Conservation (phyloP, 257 asterid genomes). For the Gentiana dahurica region DNA sequence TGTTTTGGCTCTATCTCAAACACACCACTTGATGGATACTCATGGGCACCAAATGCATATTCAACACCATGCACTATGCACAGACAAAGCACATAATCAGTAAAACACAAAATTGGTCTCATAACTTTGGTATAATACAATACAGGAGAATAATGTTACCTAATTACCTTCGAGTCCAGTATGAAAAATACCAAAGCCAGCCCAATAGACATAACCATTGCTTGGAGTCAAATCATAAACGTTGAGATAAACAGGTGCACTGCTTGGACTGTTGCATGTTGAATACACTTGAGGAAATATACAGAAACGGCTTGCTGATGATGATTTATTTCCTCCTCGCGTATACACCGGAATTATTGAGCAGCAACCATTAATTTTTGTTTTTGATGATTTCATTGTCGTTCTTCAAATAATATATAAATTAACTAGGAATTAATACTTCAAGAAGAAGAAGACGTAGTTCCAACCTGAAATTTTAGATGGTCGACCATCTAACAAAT, state of each 20-base stretch:
- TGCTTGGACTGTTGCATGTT: constrained; percentile 26
- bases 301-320: constrained; percentile 33
- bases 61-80: constrained; percentile 67
- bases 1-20: constrained; percentile 77
- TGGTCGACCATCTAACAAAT: too few relatives aligned
- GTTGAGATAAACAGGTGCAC: constrained; percentile 63
- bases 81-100: not conserved
- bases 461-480: too few relatives aligned
- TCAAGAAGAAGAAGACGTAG: too few relatives aligned
- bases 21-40: constrained; percentile 65
- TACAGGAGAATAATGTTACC: too few relatives aligned
- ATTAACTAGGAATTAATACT: too few relatives aligned
- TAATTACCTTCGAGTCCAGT: constrained; percentile 77
- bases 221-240: constrained; percentile 67
- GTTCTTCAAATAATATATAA: too few relatives aligned
- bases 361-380: constrained; percentile 24
- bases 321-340: constrained; percentile 20
- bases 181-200: constrained; percentile 84
- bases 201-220: constrained; percentile 79
- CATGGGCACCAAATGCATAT: constrained; percentile 85
- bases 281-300: constrained; percentile 51
- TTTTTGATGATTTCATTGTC: too few relatives aligned
- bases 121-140: too few relatives aligned
- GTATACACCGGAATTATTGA: constrained; percentile 43
- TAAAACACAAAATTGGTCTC: too few relatives aligned